Evolutionary conservation across 805 yeast genomes (phyloP).

Genomic region (Suhomyces kilbournensis): DNA sequence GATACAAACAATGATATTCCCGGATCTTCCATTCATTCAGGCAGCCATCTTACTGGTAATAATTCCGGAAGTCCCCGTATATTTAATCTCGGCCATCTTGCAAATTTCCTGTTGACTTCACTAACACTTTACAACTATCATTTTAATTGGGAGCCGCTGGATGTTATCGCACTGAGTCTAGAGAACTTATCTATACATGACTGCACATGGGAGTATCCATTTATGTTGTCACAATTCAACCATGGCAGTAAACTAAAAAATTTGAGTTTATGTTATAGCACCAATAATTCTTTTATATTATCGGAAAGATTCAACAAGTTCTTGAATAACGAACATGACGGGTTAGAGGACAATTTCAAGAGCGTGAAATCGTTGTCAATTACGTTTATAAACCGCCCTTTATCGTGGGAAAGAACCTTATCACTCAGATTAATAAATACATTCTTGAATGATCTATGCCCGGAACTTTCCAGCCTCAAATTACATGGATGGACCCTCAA

Average conservation of each 20-base stretch:
- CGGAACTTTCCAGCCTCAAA: conserved; percentile 12
- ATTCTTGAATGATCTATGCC: conserved; percentile 7
- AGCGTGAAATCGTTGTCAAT: conserved; percentile 5
- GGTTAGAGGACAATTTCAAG: neutral
- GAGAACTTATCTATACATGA: conserved; percentile 30
- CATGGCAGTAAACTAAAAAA: conserved; percentile 17
- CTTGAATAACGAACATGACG: conserved; percentile 9
- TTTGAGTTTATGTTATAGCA: conserved; percentile 24
- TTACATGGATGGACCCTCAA: conserved; percentile 24
- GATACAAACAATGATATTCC: neutral
- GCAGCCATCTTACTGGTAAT: conserved; percentile 1
- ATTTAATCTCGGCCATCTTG: conserved; percentile 46
- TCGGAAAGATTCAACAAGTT: conserved; percentile 38
- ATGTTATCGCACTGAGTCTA: conserved; percentile 6
- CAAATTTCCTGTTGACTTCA: conserved; percentile 31
- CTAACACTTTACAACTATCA: conserved; percentile 40
- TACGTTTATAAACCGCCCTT: neutral
- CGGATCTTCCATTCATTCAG: neutral
- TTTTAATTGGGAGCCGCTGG: conserved; percentile 39
- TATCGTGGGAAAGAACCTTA: conserved; percentile 1
- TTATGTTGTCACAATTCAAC: conserved; percentile 39
- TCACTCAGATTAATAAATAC: conserved; percentile 1
- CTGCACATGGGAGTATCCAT: conserved; percentile 60
- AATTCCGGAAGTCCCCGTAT: conserved; percentile 21
- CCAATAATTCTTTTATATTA: conserved; percentile 30